Evolutionary conservation across 169 alveolate genomes (phyloP).

Genomic region (Cryptosporidium ryanae): DNA sequence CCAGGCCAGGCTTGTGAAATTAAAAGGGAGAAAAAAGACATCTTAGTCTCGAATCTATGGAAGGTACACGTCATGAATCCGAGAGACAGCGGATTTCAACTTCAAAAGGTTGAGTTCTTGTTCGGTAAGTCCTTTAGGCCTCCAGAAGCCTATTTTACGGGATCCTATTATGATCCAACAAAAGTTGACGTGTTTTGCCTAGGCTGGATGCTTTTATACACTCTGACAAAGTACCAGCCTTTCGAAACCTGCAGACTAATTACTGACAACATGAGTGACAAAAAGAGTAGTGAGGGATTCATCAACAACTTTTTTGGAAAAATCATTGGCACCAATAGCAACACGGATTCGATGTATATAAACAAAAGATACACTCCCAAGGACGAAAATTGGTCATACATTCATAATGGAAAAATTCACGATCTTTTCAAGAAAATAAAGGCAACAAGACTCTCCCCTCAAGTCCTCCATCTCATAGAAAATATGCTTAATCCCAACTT

Average conservation of each 20-base stretch:
- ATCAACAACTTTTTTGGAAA: constrained; percentile 1
- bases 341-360: not conserved
- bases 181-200: constrained; percentile 83
- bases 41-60: not conserved
- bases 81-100: constrained; percentile 57
- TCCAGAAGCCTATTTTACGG: constrained; percentile 81
- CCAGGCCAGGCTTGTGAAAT: constrained; percentile 85
- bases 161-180: constrained; percentile 79
- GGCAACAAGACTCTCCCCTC: constrained; percentile 59
- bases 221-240: constrained; percentile 82
- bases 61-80: constrained; percentile 24
- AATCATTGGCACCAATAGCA: not conserved
- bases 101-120: constrained; percentile 68
- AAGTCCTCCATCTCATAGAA: constrained; percentile 48
- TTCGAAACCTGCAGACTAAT: constrained; percentile 76
- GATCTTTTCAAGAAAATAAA: constrained; percentile 42
- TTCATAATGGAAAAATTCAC: constrained; percentile 15
- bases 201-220: constrained; percentile 83
- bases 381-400: constrained; percentile 53
- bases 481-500: constrained; percentile 52
- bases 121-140: constrained; percentile 85
- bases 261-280: constrained; percentile 14
- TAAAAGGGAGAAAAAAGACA: constrained; percentile 35
- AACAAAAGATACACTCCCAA: constrained; percentile 7
- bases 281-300: constrained; percentile 32